Evolutionary conservation across 805 yeast species (phyloP).

Genomic region (Blastobotrys robertii): DNA sequence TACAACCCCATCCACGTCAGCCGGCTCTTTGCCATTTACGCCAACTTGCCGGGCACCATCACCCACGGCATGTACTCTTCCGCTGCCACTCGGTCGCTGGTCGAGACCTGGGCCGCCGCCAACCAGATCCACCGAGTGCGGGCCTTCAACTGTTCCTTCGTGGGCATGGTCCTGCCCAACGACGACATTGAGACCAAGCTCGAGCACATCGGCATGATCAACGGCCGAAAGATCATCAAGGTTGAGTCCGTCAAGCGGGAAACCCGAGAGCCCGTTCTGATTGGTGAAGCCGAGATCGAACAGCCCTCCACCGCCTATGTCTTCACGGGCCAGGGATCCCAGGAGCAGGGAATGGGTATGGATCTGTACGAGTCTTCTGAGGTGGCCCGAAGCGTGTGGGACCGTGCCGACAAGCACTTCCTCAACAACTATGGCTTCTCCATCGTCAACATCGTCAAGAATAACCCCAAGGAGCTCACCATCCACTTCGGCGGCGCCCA

Average conservation of each 20-base stretch:
- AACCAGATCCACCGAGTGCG: conserved; percentile 92
- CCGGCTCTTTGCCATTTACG: conserved; percentile 87
- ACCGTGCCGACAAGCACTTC: conserved; percentile 92
- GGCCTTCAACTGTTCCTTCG: conserved; percentile 83
- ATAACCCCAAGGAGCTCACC: conserved; percentile 91
- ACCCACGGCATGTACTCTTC: conserved; percentile 99
- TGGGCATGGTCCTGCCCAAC: conserved; percentile 97
- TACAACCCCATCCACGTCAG: conserved; percentile 98
- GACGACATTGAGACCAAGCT: conserved; percentile 77
- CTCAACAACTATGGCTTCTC: conserved; percentile 93
- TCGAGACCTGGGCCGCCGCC: conserved; percentile 98
- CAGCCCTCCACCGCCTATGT: conserved; percentile 96
- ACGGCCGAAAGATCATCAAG: conserved; percentile 95
- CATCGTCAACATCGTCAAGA: conserved; percentile 86
- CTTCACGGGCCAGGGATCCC: conserved; percentile 99
- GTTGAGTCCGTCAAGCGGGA: conserved; percentile 80
- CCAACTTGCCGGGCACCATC: conserved; percentile 91
- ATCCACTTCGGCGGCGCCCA: conserved; percentile 97
- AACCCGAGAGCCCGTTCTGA: conserved; percentile 65
- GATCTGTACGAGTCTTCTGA: conserved; percentile 84
- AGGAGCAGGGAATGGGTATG: conserved; percentile 99
- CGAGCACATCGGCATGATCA: conserved; percentile 97
- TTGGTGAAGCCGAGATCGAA: conserved; percentile 97
- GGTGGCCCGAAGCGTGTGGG: conserved; percentile 95
- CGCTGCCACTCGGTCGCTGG: conserved; percentile 88